Base-by-base conservation (phyloP, 106 monocot genomes). In the Platanthera zijinensis region DNA sequence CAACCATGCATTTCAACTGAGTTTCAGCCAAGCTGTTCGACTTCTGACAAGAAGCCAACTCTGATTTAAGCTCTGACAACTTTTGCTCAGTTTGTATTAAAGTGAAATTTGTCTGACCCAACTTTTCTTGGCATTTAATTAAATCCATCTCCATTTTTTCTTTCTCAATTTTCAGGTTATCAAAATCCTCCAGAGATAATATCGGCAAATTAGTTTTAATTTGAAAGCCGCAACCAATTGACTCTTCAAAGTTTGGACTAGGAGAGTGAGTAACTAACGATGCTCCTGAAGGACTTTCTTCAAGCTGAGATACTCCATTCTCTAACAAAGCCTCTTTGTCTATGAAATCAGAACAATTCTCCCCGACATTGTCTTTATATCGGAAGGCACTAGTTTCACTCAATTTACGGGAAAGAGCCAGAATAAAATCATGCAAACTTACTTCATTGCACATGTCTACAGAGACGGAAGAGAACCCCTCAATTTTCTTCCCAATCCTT, bases 1-100 rank as follows among this genome's bases (percentile, higher is more conserved):
- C 90, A 32, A 83, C 85, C 97, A 99, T 99, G 75, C 97, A 99
- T 75, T 92, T 94, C 80, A 99, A 85, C 77, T 99, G 94, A 67
- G 97, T 94, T 61, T 94, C 94, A 78, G 83, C 59, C 68, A 99
- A 85, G 77, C 89, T 85, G 78, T 94, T 93, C 69, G 89, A 86
- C 77, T 94, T 94, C 80, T 92, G 78, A 78, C 78, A 84, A 49
- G 79, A 82, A 57, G 82, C 80, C 56, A 94, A 82, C 77, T 90
- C 76, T 46, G 83, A 88, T 73, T 80, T 82, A 50, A 88, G 77
- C 48, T 85, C 86, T 48, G 59, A 81, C 47, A 89, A 8, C 3
- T 82, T 88, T 86, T 68, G 86, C 49, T 73, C 48, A 56, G 57
- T 15, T 50, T 72, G 45, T 32, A 48, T 12, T 19, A 71, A 45